Conservation (phyloP, 2,329 filamentous ascomycete species). For the Xylaria sp. region DNA sequence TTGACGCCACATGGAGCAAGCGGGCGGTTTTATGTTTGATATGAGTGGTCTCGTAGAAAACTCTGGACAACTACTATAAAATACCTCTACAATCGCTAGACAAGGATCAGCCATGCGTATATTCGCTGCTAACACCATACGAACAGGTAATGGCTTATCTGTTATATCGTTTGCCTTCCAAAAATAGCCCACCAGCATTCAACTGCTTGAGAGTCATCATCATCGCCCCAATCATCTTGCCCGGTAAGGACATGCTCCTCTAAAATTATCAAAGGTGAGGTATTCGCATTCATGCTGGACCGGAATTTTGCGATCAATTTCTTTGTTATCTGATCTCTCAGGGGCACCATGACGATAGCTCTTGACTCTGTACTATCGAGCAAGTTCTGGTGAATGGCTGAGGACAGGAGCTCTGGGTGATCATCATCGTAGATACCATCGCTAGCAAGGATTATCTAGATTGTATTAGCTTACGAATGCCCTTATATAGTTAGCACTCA, state of each 20-base stretch:
- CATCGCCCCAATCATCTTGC: conserved; percentile 77
- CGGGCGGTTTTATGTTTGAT: no score
- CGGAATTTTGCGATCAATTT: conserved; percentile 72
- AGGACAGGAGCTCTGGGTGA: conserved; percentile 78
- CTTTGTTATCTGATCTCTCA: conserved; percentile 74
- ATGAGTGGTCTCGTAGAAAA: background rate
- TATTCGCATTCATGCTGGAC: conserved; percentile 65
- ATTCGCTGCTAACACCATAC: no score
- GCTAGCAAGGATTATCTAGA: conserved; percentile 79
- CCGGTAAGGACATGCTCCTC: conserved; percentile 72
- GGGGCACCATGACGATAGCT: conserved; percentile 82
- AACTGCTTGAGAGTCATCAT: conserved; percentile 59
- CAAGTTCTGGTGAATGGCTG: conserved; percentile 76
- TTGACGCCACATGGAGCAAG: background rate
- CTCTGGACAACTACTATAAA: background rate
- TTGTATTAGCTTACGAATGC: conserved; percentile 20
- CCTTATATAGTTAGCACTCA: conserved; percentile 40
- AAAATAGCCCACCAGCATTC: conserved; percentile 78
- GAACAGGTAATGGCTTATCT: no score
- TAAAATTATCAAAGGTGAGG: conserved; percentile 58
- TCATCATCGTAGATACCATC: conserved; percentile 88
- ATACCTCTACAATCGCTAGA: background rate
- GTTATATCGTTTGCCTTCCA: conserved; percentile 36
- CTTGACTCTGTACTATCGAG: conserved; percentile 65
- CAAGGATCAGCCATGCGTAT: background rate